Conservation (phyloP, 495 filamentous ascomycete genomes). For the Friedmanniomyces simplex region DNA sequence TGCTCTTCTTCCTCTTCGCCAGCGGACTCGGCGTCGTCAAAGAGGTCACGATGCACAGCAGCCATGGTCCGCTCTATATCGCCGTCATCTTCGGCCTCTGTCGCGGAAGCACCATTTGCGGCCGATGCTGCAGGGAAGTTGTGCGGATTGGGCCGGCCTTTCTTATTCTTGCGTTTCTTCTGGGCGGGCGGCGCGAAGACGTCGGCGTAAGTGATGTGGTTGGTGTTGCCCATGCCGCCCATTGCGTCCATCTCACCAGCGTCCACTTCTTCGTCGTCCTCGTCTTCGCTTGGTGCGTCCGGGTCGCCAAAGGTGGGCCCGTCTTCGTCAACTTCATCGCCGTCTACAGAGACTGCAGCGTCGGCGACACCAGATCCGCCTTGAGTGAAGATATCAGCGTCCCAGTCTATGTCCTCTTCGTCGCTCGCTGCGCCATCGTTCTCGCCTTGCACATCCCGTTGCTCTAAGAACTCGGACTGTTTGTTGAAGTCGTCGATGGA, state of each 20-base stretch:
- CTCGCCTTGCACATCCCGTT: slow-evolving; percentile 62
- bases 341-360: slow-evolving; percentile 28
- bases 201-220: slow-evolving; percentile 75
- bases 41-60: slow-evolving; percentile 81
- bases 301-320: slow-evolving; percentile 70
- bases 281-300: slow-evolving; percentile 44
- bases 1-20: slow-evolving; percentile 1
- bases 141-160: slow-evolving; percentile 33
- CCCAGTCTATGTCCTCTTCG: slow-evolving; percentile 81
- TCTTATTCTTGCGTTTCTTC: slow-evolving; percentile 48
- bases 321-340: slow-evolving; percentile 52
- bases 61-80: slow-evolving; percentile 78
- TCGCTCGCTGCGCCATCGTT: slow-evolving; percentile 51
- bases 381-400: slow-evolving; percentile 49
- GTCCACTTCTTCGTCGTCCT: slow-evolving; percentile 41
- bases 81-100: slow-evolving; percentile 37
- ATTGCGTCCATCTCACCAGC: slow-evolving; percentile 45
- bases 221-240: slow-evolving; percentile 55
- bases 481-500: slow-evolving; percentile 97
- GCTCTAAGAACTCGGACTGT: slow-evolving; percentile 75
- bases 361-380: slow-evolving; percentile 11
- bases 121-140: slow-evolving; percentile 28
- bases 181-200: slow-evolving; percentile 79
- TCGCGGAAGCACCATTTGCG: slow-evolving; percentile 30
- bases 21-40: slow-evolving; percentile 55